Evolutionary conservation across 2,329 filamentous ascomycete genomes (phyloP), one percentile per base, ranked within the genome.

Genomic region (Aspergillus glaucus): DNA sequence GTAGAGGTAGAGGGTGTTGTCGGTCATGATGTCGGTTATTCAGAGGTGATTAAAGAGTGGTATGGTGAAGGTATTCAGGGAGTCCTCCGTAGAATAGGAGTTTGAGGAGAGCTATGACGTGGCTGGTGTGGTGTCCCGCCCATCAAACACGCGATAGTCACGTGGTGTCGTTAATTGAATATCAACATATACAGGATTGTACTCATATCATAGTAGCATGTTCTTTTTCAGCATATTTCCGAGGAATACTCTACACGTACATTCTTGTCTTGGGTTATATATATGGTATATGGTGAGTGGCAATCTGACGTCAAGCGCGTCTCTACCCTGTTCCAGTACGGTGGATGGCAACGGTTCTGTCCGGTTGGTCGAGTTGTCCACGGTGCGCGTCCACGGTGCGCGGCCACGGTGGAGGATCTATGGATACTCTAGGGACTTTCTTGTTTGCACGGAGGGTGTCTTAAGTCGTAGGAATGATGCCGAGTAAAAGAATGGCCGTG

Each of bases 1-100:
- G 75, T 94, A 96, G 61, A 98, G 86, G 75, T 93, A 98, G 54
- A 98, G 83, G 24, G 85, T 76, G 44, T 85, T 80, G 51, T 73
- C 71, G 43, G 69, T 59, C 68, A 70, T 67, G 44, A n/a, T 61
- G 37, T 40, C 37, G 10, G 5, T 19, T 21, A 40, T 12, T 19
- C n/a, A 40, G n/a, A 19, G 19, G 17, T 30, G 22, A 7, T 39
- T 42, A 43, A 32, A 42, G 15, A 21, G 6, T 10, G 45, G 24
- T 40, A 32, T 40, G n/a, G 34, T 36, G 34, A 17, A 17, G 32
- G 15, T n/a, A n/a, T 36, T 36, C 15, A 17, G 15, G 34, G 22
- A 22, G 14, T 21, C 44, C 28, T 21, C 36, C 36, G 32, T 15
- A 17, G 44, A 26, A 36, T 17, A 26, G 24, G 32, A 45, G 21